A percentile compares a stretch with the other conserved stretches of the same genome.
These are phyloP conservation scores for Wickerhamiella spandovensis DNA, from an alignment of 805 yeast genomes.

Conservation along the genomic window DNA sequence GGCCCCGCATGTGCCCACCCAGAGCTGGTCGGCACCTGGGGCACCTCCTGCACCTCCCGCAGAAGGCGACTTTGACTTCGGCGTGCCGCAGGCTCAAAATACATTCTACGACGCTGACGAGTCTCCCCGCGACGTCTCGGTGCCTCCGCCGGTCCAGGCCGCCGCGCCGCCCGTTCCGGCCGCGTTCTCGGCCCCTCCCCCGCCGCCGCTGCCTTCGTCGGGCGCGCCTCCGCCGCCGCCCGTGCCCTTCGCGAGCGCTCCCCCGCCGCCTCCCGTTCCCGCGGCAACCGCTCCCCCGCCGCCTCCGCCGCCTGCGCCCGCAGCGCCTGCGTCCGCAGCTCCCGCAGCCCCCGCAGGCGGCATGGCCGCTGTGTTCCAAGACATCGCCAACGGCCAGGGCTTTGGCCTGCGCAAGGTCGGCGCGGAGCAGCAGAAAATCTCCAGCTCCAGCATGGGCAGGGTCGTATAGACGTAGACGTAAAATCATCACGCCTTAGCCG, in stretches of 20 bases:
- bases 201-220: slow-evolving; percentile 22
- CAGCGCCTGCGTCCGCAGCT: slow-evolving; percentile 25
- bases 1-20: too few species aligned
- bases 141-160: neutral
- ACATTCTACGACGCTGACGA: neutral
- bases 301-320: slow-evolving; percentile 21
- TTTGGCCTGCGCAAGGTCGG: slow-evolving; percentile 22
- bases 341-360: slow-evolving; percentile 29
- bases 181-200: slow-evolving; percentile 8
- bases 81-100: slow-evolving; percentile 18
- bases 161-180: neutral
- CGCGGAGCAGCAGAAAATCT: slow-evolving; percentile 19
- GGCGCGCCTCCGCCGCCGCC: slow-evolving; percentile 22
- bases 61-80: slow-evolving; percentile 5
- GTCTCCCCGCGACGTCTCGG: neutral
- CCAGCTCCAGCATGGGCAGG: slow-evolving; percentile 18
- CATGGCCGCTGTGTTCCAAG: slow-evolving; percentile 21
- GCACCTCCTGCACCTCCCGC: slow-evolving; percentile 24
- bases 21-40: slow-evolving; percentile 19
- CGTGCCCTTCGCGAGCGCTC: slow-evolving; percentile 1
- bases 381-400: slow-evolving; percentile 22
- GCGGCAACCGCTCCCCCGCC: slow-evolving; percentile 12
- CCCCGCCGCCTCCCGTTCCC: slow-evolving; percentile 6
- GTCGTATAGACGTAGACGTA: slow-evolving; percentile 19
- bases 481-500: too few species aligned